A percentile compares a stretch with the other conserved stretches of the same genome.
Evolutionary conservation across 163 green algal species (phyloP).

Genomic region (Scenedesmus sp.): DNA sequence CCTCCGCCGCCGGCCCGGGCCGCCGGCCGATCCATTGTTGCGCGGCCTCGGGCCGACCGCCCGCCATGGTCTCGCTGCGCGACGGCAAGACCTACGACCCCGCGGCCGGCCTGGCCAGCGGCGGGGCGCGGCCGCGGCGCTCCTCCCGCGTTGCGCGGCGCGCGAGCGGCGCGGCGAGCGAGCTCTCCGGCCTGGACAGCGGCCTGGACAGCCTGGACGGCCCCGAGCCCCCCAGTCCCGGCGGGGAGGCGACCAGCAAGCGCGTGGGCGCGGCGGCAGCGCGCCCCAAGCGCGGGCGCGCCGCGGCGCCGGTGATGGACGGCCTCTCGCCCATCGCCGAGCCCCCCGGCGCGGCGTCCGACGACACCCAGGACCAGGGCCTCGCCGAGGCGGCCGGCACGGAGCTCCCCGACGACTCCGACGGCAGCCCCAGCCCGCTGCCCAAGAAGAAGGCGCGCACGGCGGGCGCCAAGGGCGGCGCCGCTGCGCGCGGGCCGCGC

Average conservation of each 20-base stretch:
- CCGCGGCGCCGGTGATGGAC: background rate
- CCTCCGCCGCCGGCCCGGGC: too few relatives aligned
- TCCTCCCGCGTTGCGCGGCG: too few relatives aligned
- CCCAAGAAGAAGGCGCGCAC: constrained; percentile 28
- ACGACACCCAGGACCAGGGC: background rate
- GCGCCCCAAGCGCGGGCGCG: background rate
- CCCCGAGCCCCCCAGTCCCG: too few relatives aligned
- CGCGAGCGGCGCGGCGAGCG: too few relatives aligned
- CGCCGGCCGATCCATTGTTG: too few relatives aligned
- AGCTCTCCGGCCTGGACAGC: too few relatives aligned
- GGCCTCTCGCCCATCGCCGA: background rate
- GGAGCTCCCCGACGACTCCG: too few relatives aligned
- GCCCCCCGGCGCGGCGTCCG: background rate
- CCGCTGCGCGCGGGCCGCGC: too few relatives aligned
- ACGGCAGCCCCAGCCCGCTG: background rate
- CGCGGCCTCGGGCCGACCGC: too few relatives aligned
- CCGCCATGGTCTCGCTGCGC: constrained; percentile 26
- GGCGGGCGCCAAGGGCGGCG: background rate
- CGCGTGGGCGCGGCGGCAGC: background rate
- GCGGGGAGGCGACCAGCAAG: background rate
- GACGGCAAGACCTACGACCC: constrained; percentile 28
- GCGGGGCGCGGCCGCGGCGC: background rate
- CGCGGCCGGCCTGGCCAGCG: background rate
- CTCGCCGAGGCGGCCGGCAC: too few relatives aligned
- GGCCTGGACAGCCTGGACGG: too few relatives aligned